Evolutionary conservation across 768 basidiomycete species (phyloP).

Genomic region (Hygrophoropsis aurantiaca): DNA sequence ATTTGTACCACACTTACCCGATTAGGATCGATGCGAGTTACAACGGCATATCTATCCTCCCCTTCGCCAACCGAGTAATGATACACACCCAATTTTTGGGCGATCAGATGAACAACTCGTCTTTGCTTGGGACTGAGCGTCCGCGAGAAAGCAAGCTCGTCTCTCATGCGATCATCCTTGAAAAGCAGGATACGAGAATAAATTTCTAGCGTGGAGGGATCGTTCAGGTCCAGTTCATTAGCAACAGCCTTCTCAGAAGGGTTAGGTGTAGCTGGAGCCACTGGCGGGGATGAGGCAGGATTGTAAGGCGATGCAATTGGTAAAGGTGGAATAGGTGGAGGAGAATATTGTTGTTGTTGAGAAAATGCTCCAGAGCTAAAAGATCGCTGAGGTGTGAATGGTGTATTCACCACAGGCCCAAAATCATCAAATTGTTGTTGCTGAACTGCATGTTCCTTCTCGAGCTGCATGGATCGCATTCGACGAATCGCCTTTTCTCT

Average conservation of each 20-base stretch:
- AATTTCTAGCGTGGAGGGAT: constrained; percentile 93
- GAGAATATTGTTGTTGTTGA: constrained; percentile 66
- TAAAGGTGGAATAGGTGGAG: constrained; percentile 45
- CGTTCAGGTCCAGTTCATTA: constrained; percentile 90
- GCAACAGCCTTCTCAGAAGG: constrained; percentile 63
- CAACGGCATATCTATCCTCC: constrained; percentile 91
- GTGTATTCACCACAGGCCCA: constrained; percentile 52
- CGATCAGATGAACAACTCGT: constrained; percentile 91
- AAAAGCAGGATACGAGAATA: constrained; percentile 95
- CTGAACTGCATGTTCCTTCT: constrained; percentile 65
- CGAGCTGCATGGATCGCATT: constrained; percentile 96
- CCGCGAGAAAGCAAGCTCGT: constrained; percentile 95
- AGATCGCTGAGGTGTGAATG: constrained; percentile 71
- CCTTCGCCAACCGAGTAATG: constrained; percentile 93
- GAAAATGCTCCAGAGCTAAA: constrained; percentile 64
- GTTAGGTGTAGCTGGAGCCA: constrained; percentile 59
- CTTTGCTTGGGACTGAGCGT: constrained; percentile 82
- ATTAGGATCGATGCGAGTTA: constrained; percentile 86
- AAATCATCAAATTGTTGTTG: constrained; percentile 73
- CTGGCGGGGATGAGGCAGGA: constrained; percentile 49
- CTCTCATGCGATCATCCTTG: constrained; percentile 96
- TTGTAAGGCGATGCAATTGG: constrained; percentile 42
- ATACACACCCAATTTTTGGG: constrained; percentile 93
- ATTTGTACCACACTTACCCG: constrained; percentile 55
- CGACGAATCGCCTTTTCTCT: constrained; percentile 96